Evolutionary conservation across 208 protist species (phyloP), one percentile per base, ranked within the genome.

Genomic region (Strigomonas culicis): DNA sequence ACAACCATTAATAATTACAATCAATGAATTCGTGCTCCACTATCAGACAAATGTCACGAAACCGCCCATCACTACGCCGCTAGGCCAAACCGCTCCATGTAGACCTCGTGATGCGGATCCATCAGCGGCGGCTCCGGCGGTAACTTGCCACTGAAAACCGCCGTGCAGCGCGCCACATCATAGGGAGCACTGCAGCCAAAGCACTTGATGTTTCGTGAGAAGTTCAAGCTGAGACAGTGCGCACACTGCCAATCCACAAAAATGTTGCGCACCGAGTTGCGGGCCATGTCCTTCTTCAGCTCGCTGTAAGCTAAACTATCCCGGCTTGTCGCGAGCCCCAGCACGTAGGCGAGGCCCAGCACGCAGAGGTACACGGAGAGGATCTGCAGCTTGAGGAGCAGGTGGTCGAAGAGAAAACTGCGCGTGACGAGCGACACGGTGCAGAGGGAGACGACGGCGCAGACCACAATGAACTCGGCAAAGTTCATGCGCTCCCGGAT

Each of bases 221-320:
- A 95, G 68, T 95, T 95, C 30, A 84, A 28, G 11, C 66, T 79
- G 13, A 88, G 66, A 59, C 89, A 95, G 41, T 67, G 32, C 3
- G 46, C 39, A 41, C 89, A 95, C 57, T 88, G 80, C 86, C 89
- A 95, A 64, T 95, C 86, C 0, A 76, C 76, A 53, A 79, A 95
- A 13, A 68, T 79, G 2, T 63, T 67, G 19, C 75, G 82, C 49
- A 84, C 75, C 58, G 56, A 84, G 69, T 94, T 83, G 22, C 88
- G 88, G 7, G 13, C 7, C 34, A 60, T 17, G 4, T 28, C 52
- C 22, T n/a, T 39, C 17, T 69, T 71, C 25, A 88, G 66, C 27
- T 70, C 68, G 47, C 72, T 77, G 7, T 79, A 84, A 3, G 47
- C 56, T n/a, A 31, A 47, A 39, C 63, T 59, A 6, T 62, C 58